Evolutionary conservation across 192 early-diverging fungal species (phyloP), one percentile per base, ranked within the genome.

Genomic region (Coemansia sp.): DNA sequence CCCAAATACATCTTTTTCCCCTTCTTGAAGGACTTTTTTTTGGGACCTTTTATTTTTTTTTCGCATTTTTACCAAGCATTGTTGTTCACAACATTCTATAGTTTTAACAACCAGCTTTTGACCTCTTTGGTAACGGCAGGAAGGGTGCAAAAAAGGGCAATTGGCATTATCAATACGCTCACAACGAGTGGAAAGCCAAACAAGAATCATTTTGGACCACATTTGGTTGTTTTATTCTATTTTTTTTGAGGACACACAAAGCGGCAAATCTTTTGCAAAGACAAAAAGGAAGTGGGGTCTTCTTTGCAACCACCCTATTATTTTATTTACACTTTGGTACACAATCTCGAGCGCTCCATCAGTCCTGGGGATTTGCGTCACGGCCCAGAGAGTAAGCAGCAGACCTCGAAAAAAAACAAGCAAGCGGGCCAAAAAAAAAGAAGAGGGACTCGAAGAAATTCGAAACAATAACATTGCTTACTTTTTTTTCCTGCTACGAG

Each of bases 221-320:
- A 5, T 51, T 17, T 17, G 16, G 49, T 51, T 51, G 49, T 25
- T 25, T 5, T 25, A 17, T 17, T 51, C 49, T 5, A 8, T 54
- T 54, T 54, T 54, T 45, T 45, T 45, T 45, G 42, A 45, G 36
- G 36, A 38, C 42, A 45, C 12, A 45, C 42, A 45, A 45, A 45
- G 42, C 42, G 42, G 42, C 42, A 45, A 45, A 45, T 45, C 42
- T 3, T 14, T 45, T 45, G 42, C 42, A 45, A 45, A 45, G 42
- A 45, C 42, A 45, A 45, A 45, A 45, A 45, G 42, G 42, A 45
- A 45, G 42, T 45, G 42, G 42, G 42, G 42, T 45, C 42, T 45
- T 45, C 42, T 45, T 45, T 45, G 42, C 42, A 45, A n/a, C n/a
- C 42, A 14, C 42, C 42, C 42, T 45, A 12, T 45, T 45, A 14